Evolutionary conservation across 2,329 filamentous ascomycete genomes (phyloP).

Genomic region (Blumeria hordei): DNA sequence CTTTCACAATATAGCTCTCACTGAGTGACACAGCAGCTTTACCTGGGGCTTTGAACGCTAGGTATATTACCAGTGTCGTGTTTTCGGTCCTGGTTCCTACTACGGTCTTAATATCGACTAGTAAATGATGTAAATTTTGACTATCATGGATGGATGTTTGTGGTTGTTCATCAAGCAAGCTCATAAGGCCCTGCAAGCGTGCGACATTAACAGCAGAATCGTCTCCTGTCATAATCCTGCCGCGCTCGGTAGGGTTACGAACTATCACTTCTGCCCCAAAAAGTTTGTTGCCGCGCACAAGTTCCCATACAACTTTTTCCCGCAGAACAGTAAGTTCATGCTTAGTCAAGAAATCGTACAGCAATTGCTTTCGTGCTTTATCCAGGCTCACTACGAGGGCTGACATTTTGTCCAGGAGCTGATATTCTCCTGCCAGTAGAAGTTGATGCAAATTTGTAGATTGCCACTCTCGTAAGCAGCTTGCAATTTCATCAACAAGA

Average conservation of each 20-base stretch:
- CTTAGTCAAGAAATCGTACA: conserved; percentile 79
- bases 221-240: conserved; percentile 69
- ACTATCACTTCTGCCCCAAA: conserved; percentile 88
- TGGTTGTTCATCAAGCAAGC: conserved; percentile 65
- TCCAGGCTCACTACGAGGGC: conserved; percentile 64
- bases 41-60: conserved; percentile 47
- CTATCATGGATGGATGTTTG: conserved; percentile 40
- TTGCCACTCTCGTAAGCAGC: conserved; percentile 92
- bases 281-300: conserved; percentile 84
- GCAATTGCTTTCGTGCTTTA: conserved; percentile 61
- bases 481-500: conserved; percentile 90
- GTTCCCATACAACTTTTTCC: conserved; percentile 83
- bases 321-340: conserved; percentile 62
- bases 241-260: conserved; percentile 59
- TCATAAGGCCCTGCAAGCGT: conserved; percentile 86
- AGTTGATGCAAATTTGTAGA: conserved; percentile 89
- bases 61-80: conserved; percentile 50
- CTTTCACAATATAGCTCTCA: conserved; percentile 59
- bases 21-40: conserved; percentile 44
- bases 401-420: conserved; percentile 57
- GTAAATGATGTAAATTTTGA: conserved; percentile 51
- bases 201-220: conserved; percentile 86
- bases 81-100: conserved; percentile 52
- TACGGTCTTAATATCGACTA: conserved; percentile 67
- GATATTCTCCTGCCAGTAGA: conserved; percentile 61